Base-by-base conservation (phyloP, 805 yeast species). In the Yamadazyma paraphyllophila region DNA sequence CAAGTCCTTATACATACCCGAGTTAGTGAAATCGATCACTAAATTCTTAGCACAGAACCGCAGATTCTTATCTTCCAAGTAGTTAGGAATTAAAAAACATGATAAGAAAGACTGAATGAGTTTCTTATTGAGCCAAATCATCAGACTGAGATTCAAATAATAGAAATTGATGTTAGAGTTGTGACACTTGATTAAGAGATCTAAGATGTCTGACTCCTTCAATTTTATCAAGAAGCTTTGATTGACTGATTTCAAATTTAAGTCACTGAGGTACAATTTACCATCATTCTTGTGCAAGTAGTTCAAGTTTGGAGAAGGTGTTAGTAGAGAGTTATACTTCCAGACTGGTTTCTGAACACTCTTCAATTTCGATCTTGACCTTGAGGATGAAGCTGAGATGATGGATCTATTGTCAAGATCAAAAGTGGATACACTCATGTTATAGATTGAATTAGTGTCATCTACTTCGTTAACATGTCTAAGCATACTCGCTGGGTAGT, bases 81-180 rank as follows among this genome's bases (percentile, higher is more conserved):
- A 37, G n/a, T 46, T 44, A 6, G 31, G 37, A 6, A 43, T 34
- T 7, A 62, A 48, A 45, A 67, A 62, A 25, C 61, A 58, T 9
- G 61, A 48, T 55, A 80, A 61, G 40, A 62, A 71, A 43, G 61
- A 45, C 57, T 62, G 57, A 52, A 71, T 60, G 43, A 65, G 43
- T 44, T 52, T 69, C 54, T 66, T 74, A 55, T 63, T 72, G 32
- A 73, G 58, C 82, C 79, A 80, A 44, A 74, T 71, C 61, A 71
- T 71, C 7, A 74, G 74, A 17, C 68, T 63, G 53, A 76, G 60
- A 47, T 71, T 69, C 51, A 74, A 61, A 40, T 60, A 67, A 49
- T 47, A 61, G 45, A 80, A 58, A 37, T 56, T 47, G 16, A 33
- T 41, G 20, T 46, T 51, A 13, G 44, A 47, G 7, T 61, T 54